Evolutionary conservation across 2,329 filamentous ascomycete genomes (phyloP), one percentile per base, ranked within the genome.

Genomic region (Calonectria pseudoreteaudii): DNA sequence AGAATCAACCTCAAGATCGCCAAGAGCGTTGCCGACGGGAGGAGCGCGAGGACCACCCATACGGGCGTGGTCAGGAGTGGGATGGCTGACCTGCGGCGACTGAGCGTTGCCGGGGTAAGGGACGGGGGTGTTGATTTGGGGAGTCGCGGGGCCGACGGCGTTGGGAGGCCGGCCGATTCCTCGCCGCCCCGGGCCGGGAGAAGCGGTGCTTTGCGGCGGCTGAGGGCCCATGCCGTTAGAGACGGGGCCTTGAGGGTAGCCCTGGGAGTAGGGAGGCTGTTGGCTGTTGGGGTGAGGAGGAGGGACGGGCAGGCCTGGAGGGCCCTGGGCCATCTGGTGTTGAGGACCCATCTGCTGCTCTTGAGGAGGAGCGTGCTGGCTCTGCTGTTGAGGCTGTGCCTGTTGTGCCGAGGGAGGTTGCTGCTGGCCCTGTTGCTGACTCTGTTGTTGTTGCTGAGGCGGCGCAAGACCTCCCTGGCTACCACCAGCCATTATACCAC

Each of bases 401-500:
- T 76, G 88, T 81, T 92, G 90, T 79, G 92, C 89, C 82, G 74
- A 50, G 14, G 78, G 66, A n/a, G 68, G 69, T 78, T 90, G 90
- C 82, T 93, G 91, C 80, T 93, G 90, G n/a, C 58, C 66, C 84
- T 93, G 92, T 76, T 90, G 78, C 56, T 80, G 78, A 26, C 74
- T 74, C 66, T 80, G 95, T 80, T 98, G 82, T 65, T 85, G 92
- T 66, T 92, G 92, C 80, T 91, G 90, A 77, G 95, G 95, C 79
- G 98, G 93, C 74, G 94, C 95, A 76, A 95, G 94, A 74, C 94
- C 95, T 80, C 93, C 94, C 86, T 96, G 95, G 80, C 93, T 94
- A 75, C 91, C 92, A 77, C 96, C 96, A 70, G 96, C 92, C 95
- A 99, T 98, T 83, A 98, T 98, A 71, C 95, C 95, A 79, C 95